These are phyloP conservation scores for Tubosaeta brunneosetosa DNA, from an alignment of 768 basidiomycete species.

Conservation along the genomic window DNA sequence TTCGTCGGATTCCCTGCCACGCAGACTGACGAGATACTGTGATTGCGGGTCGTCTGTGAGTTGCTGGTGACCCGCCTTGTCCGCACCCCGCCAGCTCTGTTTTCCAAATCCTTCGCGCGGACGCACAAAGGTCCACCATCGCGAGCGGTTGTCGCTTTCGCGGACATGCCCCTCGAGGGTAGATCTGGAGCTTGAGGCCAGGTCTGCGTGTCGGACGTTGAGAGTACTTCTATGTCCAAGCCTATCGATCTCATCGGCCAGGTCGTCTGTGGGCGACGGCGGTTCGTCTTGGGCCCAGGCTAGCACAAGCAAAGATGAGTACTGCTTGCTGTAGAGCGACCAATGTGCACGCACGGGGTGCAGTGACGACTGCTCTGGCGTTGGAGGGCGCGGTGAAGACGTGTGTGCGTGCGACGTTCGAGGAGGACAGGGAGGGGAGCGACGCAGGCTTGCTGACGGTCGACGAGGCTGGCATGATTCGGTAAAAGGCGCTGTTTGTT, in stretches of 20 bases:
- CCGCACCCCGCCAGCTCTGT: constrained; percentile 3
- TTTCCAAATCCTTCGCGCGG: constrained; percentile 38
- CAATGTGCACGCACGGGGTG: constrained; percentile 53
- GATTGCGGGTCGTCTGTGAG: constrained; percentile 14
- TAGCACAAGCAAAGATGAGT: constrained; percentile 26
- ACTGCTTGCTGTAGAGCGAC: neutral
- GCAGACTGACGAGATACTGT: constrained; percentile 6
- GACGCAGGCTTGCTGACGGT: constrained; percentile 16
- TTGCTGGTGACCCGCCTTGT: neutral
- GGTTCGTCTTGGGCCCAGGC: constrained; percentile 86
- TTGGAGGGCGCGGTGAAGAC: constrained; percentile 35
- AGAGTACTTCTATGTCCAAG: constrained; percentile 29
- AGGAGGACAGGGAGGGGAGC: constrained; percentile 24
- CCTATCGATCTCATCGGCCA: constrained; percentile 34
- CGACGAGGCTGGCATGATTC: constrained; percentile 15
- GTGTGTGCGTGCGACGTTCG: constrained; percentile 25
- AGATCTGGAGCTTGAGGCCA: constrained; percentile 47
- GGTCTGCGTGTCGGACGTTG: constrained; percentile 47
- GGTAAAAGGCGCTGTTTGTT: constrained; percentile 7
- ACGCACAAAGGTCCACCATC: constrained; percentile 74
- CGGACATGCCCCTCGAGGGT: constrained; percentile 31
- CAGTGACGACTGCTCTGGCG: constrained; percentile 55
- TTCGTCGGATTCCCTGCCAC: constrained; percentile 19
- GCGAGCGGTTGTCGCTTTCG: constrained; percentile 37
- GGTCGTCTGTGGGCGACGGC: constrained; percentile 59